Percentiles rank a stretch among this genome's conserved stretches.
Conservation (phyloP, 2,329 filamentous ascomycete genomes). For the Pseudopyrenochaeta lycopersici region DNA sequence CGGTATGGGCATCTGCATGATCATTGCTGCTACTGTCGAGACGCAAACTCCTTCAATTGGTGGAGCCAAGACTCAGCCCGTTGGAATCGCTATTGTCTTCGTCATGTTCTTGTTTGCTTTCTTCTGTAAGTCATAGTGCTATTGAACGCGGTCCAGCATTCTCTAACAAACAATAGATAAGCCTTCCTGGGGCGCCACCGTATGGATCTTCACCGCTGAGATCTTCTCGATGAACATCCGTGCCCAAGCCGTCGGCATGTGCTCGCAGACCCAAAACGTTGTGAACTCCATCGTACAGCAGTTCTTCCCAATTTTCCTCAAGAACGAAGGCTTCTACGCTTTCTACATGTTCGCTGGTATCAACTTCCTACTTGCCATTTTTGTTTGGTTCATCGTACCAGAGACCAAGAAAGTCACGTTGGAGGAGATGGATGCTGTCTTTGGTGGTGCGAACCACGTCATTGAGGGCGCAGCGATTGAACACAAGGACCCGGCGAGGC, state of each 20-base stretch:
- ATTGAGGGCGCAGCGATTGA: conserved; percentile 63
- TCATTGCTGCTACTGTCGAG: conserved; percentile 68
- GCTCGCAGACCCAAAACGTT: conserved; percentile 64
- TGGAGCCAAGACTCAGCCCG: conserved; percentile 65
- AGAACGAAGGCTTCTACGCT: conserved; percentile 65
- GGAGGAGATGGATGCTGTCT: conserved; percentile 66
- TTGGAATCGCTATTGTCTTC: conserved; percentile 74
- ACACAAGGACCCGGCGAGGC: conserved; percentile 45
- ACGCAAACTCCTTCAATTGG: conserved; percentile 65
- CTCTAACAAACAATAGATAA: conserved; percentile 61
- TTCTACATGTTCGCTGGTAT: conserved; percentile 65
- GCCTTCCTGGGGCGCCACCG: conserved; percentile 73
- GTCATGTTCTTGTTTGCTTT: conserved; percentile 72
- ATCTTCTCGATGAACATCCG: conserved; percentile 78
- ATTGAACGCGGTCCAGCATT: conserved; percentile 7
- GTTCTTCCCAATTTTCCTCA: conserved; percentile 74
- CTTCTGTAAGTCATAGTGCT: conserved; percentile 59
- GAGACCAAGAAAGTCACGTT: conserved; percentile 58
- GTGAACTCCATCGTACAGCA: conserved; percentile 74
- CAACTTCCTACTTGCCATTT: conserved; percentile 51
- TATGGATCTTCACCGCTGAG: conserved; percentile 76
- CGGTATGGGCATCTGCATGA: conserved; percentile 76
- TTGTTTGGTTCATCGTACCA: conserved; percentile 54
- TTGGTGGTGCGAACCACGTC: conserved; percentile 66
- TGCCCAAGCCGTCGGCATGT: conserved; percentile 75